Conservation (phyloP, 2,329 filamentous ascomycete species). For the Aureobasidium vineae region DNA sequence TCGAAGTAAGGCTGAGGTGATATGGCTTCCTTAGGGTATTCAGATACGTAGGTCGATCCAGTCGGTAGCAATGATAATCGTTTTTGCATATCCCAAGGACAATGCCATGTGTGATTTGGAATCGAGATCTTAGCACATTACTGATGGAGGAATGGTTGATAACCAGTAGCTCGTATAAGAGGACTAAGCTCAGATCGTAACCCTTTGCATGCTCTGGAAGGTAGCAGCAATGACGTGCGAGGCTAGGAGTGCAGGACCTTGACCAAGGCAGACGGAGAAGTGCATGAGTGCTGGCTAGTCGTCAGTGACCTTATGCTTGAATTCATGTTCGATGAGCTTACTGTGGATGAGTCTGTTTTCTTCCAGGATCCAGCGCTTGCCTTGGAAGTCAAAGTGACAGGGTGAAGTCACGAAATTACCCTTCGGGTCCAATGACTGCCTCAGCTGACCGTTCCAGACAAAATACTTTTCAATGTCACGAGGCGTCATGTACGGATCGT, state of each 20-base stretch:
- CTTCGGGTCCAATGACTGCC: neutral
- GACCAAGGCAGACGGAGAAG: slow-evolving; percentile 6
- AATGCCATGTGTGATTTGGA: neutral
- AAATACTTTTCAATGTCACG: slow-evolving; percentile 11
- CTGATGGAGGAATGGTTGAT: neutral
- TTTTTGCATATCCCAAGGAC: neutral
- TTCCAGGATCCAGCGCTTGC: slow-evolving; percentile 18
- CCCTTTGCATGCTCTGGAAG: slow-evolving; percentile 22
- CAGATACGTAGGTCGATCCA: neutral
- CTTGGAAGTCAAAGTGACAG: slow-evolving; percentile 14
- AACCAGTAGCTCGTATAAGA: neutral
- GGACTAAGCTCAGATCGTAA: neutral
- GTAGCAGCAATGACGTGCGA: slow-evolving; percentile 7
- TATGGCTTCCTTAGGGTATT: neutral
- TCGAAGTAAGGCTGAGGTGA: neutral
- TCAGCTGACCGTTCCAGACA: slow-evolving; percentile 12
- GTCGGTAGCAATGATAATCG: neutral
- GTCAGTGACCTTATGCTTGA: neutral
- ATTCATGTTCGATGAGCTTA: neutral
- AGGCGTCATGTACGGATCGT: slow-evolving; percentile 19
- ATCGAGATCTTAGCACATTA: neutral
- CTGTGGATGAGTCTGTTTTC: slow-evolving; percentile 11
- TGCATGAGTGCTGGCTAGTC: neutral
- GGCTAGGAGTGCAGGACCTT: slow-evolving; percentile 7
- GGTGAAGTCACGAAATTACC: neutral